Base-by-base conservation (phyloP, 176 grass and related monocot species). In the Panicum miliaceum region DNA sequence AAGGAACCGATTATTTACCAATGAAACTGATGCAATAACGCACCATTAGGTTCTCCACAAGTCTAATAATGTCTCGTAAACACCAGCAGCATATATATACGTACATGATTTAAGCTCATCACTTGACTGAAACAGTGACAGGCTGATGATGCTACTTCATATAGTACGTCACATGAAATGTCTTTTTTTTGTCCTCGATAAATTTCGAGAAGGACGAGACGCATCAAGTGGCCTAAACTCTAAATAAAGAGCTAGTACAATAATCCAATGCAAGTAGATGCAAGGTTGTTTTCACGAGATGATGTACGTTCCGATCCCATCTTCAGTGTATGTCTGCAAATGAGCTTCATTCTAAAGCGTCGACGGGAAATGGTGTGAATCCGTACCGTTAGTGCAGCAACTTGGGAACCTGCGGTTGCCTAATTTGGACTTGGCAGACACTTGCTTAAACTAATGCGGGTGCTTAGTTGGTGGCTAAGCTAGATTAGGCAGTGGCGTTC, bases 321-420 rank as follows among this genome's bases (percentile, higher is more conserved):
- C 70, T 68, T 69, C 41, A 37, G 26, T 75, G 69, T 54, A 82
- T 76, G 52, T 85, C 16, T 19, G 35, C 56, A 58, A 58, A 54
- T 23, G 57, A 46, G 26, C 45, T 66, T 65, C 54, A 10, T 42
- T 42, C 41, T 5, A 70, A 48, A 69, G 67, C 4, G 20, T 25
- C 66, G 3, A n/a, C 34, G 9, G n/a, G 45, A 71, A 67, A 32
- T 84, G 60, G 54, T 76, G 27, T 71, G 54, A 77, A 72, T 84
- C 85, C 81, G 76, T 88, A 91, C 84, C 64, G 47, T 84, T 81
- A 85, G 71, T 57, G 56, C 35, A 88, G 51, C 76, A 40, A 91
- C 85, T 40, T 72, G 59, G 6, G 8, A 66, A 61, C 79, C 51
- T 73, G 25, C 22, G 5, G 8, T 78, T 73, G 59, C 58, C 73